Evolutionary conservation across 2,329 filamentous ascomycete species (phyloP), one percentile per base, ranked within the genome.

Genomic region (Pyrenophora tritici-repentis): DNA sequence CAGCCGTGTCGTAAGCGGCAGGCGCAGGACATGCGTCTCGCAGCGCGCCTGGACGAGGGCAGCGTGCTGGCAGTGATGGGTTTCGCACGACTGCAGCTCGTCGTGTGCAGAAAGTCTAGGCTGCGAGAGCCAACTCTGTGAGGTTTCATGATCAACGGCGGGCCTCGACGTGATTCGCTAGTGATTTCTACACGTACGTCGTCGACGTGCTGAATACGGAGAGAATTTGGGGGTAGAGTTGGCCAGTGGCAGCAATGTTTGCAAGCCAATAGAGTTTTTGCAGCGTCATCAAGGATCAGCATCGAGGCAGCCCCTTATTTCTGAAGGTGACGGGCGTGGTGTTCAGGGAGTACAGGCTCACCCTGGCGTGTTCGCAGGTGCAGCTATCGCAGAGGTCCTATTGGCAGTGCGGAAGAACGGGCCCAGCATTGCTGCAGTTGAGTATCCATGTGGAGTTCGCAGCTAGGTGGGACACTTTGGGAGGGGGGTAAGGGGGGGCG

Each of bases 341-440:
- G 43, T 20, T 20, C 18, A 36, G 45, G 22, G 44, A 49, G 37
- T 45, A 47, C 55, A 55, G 52, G 49, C 47, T 40, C 44, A 48
- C 50, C 53, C 55, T 47, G 51, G 46, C 36, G 33, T 32, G 40
- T 49, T 39, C 41, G 31, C 48, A 52, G 31, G 45, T 45, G 49
- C 50, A 50, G 47, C 37, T 50, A 51, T 43, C 46, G 48, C 20
- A 40, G 42, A 56, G 63, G 63, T 58, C 24, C 66, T 50, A 67
- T 71, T 70, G 66, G 68, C 50, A 53, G 58, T 12, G 53, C 42
- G 55, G 56, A 18, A 55, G 43, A 65, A 62, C 55, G 49, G 49
- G 42, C 43, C 40, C 37, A 40, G 45, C 24, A 42, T 42, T 26
- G 33, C 37, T 41, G 44, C 43, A 39, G 43, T 42, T 38, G 43